These are phyloP conservation scores for Salisapilia sapeloensis DNA, from an alignment of 352 stramenopile genomes.

Conservation along the genomic window DNA sequence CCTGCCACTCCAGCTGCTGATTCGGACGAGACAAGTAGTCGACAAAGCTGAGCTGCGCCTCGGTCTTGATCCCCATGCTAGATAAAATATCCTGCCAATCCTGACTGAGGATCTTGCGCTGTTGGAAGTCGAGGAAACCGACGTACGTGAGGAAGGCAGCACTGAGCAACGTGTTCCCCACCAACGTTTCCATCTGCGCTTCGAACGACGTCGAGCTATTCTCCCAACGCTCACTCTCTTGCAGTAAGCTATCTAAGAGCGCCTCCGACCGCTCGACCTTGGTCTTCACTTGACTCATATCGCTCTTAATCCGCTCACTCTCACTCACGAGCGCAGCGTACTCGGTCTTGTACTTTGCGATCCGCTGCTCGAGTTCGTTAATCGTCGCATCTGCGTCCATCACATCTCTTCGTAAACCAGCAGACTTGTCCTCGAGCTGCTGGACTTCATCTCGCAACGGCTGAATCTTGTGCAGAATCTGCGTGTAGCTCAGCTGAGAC, in stretches of 20 bases:
- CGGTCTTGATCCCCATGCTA: slow-evolving; percentile 81
- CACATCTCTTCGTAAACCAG: slow-evolving; percentile 86
- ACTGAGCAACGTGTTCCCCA: slow-evolving; percentile 92
- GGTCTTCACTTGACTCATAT: slow-evolving; percentile 95
- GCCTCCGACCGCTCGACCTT: slow-evolving; percentile 95
- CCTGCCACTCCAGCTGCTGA: slow-evolving; percentile 90
- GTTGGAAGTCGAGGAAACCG: slow-evolving; percentile 97
- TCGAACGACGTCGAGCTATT: slow-evolving; percentile 94
- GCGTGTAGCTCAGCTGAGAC: slow-evolving; percentile 97
- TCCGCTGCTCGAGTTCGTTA: slow-evolving; percentile 88
- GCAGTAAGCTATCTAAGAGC: slow-evolving; percentile 94
- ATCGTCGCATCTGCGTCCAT: slow-evolving; percentile 88
- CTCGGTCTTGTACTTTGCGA: slow-evolving; percentile 97
- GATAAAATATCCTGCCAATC: slow-evolving; percentile 92
- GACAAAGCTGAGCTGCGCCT: slow-evolving; percentile 79
- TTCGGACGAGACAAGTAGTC: slow-evolving; percentile 94
- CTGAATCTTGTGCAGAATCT: slow-evolving; percentile 97
- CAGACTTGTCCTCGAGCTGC: slow-evolving; percentile 88
- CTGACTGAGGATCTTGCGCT: slow-evolving; percentile 86
- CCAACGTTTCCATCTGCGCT: slow-evolving; percentile 90
- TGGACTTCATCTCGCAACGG: slow-evolving; percentile 97
- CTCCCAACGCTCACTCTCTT: slow-evolving; percentile 98
- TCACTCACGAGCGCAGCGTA: slow-evolving; percentile 97
- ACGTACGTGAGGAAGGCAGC: slow-evolving; percentile 97
- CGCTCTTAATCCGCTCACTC: slow-evolving; percentile 94